These are phyloP conservation scores for Phytophthora pinifolia DNA, from an alignment of 352 stramenopile genomes.

Conservation along the genomic window DNA sequence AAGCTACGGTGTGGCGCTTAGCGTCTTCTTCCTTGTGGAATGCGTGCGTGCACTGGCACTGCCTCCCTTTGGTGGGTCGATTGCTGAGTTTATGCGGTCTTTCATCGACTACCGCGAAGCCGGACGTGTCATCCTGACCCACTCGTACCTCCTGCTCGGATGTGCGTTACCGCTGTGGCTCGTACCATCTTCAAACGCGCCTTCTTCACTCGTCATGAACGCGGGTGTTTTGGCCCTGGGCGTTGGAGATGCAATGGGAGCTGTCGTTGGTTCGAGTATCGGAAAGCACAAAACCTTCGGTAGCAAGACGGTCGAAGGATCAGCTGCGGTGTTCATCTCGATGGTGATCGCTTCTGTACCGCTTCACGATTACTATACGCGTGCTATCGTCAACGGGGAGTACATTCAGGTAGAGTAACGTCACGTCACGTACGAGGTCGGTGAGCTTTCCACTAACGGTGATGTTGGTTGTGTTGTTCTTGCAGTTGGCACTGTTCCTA, in stretches of 20 bases:
- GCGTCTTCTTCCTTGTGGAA: constrained; percentile 69
- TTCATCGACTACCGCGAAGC: constrained; percentile 81
- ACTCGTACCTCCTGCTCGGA: constrained; percentile 78
- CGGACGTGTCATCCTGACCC: constrained; percentile 67
- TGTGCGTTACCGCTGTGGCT: constrained; percentile 80
- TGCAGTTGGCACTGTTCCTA: constrained; percentile 32
- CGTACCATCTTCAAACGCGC: constrained; percentile 9
- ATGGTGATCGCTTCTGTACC: constrained; percentile 51
- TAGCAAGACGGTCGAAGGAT: constrained; percentile 70
- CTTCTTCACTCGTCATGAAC: constrained; percentile 43
- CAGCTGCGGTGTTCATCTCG: constrained; percentile 55
- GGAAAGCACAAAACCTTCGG: constrained; percentile 57
- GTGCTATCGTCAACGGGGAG: constrained; percentile 17
- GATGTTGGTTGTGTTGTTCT: constrained; percentile 7
- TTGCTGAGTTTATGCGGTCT: constrained; percentile 62
- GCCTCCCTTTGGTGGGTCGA: constrained; percentile 47
- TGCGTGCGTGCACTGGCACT: constrained; percentile 63
- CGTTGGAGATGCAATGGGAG: constrained; percentile 79
- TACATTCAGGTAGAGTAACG: constrained; percentile 36
- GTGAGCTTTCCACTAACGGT: too few relatives aligned
- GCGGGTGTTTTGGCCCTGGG: constrained; percentile 71
- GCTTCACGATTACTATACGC: constrained; percentile 45
- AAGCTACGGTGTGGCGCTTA: constrained; percentile 79
- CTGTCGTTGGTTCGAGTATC: constrained; percentile 52
- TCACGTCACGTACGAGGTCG: too few relatives aligned